Evolutionary conservation across 257 asterid species (phyloP).

Genomic region (Fraxinus cuspidata): DNA sequence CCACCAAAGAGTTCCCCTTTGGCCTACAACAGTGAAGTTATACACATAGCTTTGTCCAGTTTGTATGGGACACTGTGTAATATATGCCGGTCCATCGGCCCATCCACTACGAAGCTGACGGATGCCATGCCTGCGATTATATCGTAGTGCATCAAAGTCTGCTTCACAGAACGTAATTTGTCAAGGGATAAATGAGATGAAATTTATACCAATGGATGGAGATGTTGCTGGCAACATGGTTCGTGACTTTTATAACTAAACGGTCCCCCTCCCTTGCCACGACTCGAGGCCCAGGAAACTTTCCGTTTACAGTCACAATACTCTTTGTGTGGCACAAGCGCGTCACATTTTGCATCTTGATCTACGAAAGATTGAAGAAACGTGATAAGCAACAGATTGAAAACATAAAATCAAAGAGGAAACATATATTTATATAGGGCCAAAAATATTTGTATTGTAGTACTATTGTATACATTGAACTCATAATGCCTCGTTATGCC

Average conservation of each 20-base stretch:
- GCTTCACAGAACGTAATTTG: background rate
- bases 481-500: slow-evolving; percentile 49
- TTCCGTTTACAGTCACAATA: slow-evolving; percentile 65
- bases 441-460: background rate
- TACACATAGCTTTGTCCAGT: slow-evolving; percentile 50
- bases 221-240: slow-evolving; percentile 53
- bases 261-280: slow-evolving; percentile 67
- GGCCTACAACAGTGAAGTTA: slow-evolving; percentile 43
- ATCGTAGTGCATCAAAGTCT: background rate
- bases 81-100: slow-evolving; percentile 61
- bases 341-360: slow-evolving; percentile 52
- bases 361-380: slow-evolving; percentile 25
- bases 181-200: background rate
- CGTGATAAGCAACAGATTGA: background rate
- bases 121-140: slow-evolving; percentile 49
- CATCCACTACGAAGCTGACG: slow-evolving; percentile 52
- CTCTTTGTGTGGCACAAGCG: slow-evolving; percentile 66
- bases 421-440: background rate
- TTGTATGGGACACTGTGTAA: slow-evolving; percentile 60
- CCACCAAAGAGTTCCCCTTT: slow-evolving; percentile 63
- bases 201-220: slow-evolving; percentile 58
- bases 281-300: slow-evolving; percentile 67
- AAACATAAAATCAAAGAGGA: background rate
- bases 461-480: slow-evolving; percentile 35
- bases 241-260: slow-evolving; percentile 52